Conservation (phyloP, 2,329 filamentous ascomycete species). For the Aspergillus luchuensis region DNA sequence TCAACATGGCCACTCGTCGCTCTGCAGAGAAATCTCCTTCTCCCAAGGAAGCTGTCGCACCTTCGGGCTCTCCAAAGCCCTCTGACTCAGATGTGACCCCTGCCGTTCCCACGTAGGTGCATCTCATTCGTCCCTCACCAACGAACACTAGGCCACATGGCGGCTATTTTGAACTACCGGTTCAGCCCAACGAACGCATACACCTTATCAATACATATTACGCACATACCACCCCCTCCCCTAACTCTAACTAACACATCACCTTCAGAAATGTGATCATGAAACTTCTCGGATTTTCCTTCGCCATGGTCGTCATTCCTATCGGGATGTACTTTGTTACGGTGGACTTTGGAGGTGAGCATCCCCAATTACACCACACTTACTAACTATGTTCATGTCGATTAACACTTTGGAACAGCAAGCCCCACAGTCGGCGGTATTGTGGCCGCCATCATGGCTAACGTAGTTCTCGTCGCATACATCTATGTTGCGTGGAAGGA, state of each 20-base stretch:
- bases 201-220: background rate
- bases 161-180: background rate
- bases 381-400: background rate
- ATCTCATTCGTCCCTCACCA: slow-evolving; percentile 1
- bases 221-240: background rate
- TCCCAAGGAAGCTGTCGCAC: slow-evolving; percentile 27
- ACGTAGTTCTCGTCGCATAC: slow-evolving; percentile 87
- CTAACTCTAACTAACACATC: background rate
- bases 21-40: slow-evolving; percentile 31
- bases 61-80: slow-evolving; percentile 41
- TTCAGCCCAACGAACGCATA: background rate
- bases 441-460: slow-evolving; percentile 83
- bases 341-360: slow-evolving; percentile 75
- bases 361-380: background rate
- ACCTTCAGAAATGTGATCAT: slow-evolving; percentile 72
- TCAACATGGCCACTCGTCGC: slow-evolving; percentile 37
- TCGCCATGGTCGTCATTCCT: slow-evolving; percentile 85
- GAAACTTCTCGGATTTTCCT: slow-evolving; percentile 86
- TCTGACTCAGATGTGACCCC: slow-evolving; percentile 74
- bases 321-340: slow-evolving; percentile 88
- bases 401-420: slow-evolving; percentile 55
- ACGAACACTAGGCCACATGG: slow-evolving; percentile 13
- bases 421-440: slow-evolving; percentile 87
- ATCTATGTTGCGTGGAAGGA: slow-evolving; percentile 89
- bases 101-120: slow-evolving; percentile 74